Percentiles rank a stretch among this genome's conserved stretches.
Conservation (phyloP, 805 yeast genomes). For the Citeromyces nyonsensis region DNA sequence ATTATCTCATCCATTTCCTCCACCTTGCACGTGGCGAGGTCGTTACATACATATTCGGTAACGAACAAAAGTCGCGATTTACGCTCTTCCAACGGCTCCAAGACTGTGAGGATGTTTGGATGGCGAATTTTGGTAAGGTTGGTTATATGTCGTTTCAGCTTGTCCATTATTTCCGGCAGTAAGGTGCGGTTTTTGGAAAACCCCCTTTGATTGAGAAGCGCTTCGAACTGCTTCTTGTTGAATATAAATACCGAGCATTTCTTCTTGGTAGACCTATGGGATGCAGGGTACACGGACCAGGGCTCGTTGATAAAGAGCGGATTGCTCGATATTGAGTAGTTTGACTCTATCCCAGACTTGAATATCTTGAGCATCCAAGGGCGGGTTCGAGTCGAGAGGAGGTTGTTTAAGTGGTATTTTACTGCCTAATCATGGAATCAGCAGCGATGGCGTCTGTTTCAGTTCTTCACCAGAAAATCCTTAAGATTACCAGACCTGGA, state of each 20-base stretch:
- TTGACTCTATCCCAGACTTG: constrained; percentile 46
- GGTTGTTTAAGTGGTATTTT: neutral
- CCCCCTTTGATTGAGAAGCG: constrained; percentile 32
- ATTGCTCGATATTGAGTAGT: constrained; percentile 53
- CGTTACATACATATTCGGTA: constrained; percentile 52
- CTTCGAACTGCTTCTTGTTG: constrained; percentile 65
- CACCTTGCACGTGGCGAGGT: constrained; percentile 15
- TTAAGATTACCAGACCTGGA: too few relatives aligned
- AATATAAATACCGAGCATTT: constrained; percentile 75
- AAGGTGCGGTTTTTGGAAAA: constrained; percentile 30
- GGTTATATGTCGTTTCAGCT: constrained; percentile 51
- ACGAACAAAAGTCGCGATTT: constrained; percentile 68
- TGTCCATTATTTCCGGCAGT: constrained; percentile 47
- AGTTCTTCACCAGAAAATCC: too few relatives aligned
- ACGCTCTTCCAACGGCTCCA: constrained; percentile 85
- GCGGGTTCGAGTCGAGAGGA: neutral
- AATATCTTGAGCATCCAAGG: constrained; percentile 33
- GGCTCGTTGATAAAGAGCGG: constrained; percentile 62
- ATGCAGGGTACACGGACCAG: constrained; percentile 82
- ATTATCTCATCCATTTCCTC: constrained; percentile 52
- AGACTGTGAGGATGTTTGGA: constrained; percentile 70
- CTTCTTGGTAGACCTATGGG: constrained; percentile 42
- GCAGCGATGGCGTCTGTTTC: too few relatives aligned
- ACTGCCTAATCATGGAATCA: too few relatives aligned
- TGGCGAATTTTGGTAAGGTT: constrained; percentile 75